These are phyloP conservation scores for Aaosphaeria pasadenensis DNA, from an alignment of 2,329 filamentous ascomycete genomes.

Conservation along the genomic window DNA sequence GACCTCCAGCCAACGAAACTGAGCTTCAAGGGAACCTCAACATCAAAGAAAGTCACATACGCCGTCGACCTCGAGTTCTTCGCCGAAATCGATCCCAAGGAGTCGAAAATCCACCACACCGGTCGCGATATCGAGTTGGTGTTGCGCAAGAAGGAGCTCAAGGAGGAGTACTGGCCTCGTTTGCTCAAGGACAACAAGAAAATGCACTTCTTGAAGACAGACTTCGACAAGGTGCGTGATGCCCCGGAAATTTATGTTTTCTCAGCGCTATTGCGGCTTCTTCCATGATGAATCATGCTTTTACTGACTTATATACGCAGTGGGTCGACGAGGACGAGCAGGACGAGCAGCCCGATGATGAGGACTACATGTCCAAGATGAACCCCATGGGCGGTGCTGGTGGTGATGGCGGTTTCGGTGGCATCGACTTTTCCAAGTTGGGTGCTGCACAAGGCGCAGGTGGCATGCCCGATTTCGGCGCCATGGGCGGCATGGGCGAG, in stretches of 20 bases:
- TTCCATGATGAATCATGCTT: neutral
- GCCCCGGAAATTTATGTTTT: neutral
- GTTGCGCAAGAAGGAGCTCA: slow-evolving; percentile 94
- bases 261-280: neutral
- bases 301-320: slow-evolving; percentile 38
- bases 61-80: slow-evolving; percentile 83
- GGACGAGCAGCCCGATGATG: slow-evolving; percentile 81
- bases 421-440: slow-evolving; percentile 93
- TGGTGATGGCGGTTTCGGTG: slow-evolving; percentile 69
- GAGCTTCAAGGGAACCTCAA: slow-evolving; percentile 77
- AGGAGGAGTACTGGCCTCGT: slow-evolving; percentile 92
- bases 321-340: slow-evolving; percentile 99
- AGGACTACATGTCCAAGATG: slow-evolving; percentile 56
- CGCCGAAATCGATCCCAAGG: slow-evolving; percentile 81
- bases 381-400: slow-evolving; percentile 47
- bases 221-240: slow-evolving; percentile 83
- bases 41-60: slow-evolving; percentile 83
- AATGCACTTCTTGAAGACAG: slow-evolving; percentile 94
- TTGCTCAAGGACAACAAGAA: slow-evolving; percentile 88
- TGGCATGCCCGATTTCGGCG: slow-evolving; percentile 39
- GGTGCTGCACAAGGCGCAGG: slow-evolving; percentile 48
- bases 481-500: slow-evolving; percentile 30
- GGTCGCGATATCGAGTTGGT: slow-evolving; percentile 85
- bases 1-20: slow-evolving; percentile 76
- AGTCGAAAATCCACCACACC: slow-evolving; percentile 85